Percentiles rank a stretch among this genome's conserved stretches.
Conservation (phyloP, 2,329 filamentous ascomycete genomes). For the Fusarium nygamai region DNA sequence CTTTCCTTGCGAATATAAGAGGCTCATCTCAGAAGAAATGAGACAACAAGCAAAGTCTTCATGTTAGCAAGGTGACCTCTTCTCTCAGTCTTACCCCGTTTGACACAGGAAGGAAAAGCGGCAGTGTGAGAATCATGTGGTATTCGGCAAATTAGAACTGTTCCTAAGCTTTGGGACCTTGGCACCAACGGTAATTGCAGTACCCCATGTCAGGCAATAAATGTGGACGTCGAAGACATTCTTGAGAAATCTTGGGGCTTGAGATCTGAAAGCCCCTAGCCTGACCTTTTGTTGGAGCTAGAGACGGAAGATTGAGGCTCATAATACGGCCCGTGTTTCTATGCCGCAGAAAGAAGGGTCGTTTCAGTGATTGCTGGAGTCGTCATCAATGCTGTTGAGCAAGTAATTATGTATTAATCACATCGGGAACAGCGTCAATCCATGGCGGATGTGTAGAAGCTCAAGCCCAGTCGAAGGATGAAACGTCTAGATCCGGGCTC, state of each 20-base stretch:
- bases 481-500: constrained; percentile 39
- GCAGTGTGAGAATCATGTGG: not conserved
- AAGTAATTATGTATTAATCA: not conserved
- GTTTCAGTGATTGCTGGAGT: constrained; percentile 12
- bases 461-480: constrained; percentile 36
- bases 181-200: constrained; percentile 31
- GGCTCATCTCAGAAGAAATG: not conserved
- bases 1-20: not conserved
- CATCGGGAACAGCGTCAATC: constrained; percentile 27
- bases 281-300: not conserved
- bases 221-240: constrained; percentile 9
- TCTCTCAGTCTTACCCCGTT: not conserved
- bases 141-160: not conserved
- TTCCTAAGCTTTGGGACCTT: not conserved
- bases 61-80: not conserved
- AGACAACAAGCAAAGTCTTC: not conserved
- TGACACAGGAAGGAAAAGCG: not conserved
- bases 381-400: constrained; percentile 8
- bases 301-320: constrained; percentile 8
- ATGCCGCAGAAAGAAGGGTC: constrained; percentile 3
- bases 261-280: not conserved
- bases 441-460: constrained; percentile 4
- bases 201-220: constrained; percentile 20
- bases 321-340: not conserved
- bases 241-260: not conserved